phyloP scores from a whole-genome alignment of 2,329 filamentous ascomycete genomes.

The Sclerotinia borealis region DNA sequence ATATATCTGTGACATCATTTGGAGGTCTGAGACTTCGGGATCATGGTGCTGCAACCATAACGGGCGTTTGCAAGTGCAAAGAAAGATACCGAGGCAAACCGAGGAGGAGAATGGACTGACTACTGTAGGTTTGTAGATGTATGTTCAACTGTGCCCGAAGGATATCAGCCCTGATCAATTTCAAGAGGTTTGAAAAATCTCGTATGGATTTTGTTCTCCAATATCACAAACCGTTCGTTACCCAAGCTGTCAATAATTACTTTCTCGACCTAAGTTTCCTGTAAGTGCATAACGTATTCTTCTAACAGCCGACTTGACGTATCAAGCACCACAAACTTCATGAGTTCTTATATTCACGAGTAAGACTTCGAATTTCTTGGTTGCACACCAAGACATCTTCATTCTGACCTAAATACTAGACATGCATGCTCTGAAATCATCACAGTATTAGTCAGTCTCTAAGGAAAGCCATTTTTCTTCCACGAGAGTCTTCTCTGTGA shows the following conservation, averaged over 20 bases:
- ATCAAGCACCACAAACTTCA: background rate
- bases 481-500: background rate
- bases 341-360: background rate
- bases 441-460: background rate
- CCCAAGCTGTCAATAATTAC: too few species aligned
- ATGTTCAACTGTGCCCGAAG: background rate
- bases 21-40: background rate
- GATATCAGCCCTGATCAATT: background rate
- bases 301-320: too few species aligned
- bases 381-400: too few species aligned
- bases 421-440: background rate
- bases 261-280: too few species aligned
- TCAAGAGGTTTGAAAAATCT: background rate
- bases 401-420: background rate
- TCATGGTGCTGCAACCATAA: background rate
- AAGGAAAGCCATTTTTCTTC: background rate
- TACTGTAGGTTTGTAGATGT: too few species aligned
- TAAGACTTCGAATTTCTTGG: background rate
- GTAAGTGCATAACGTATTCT: too few species aligned
- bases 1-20: background rate
- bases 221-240: too few species aligned
- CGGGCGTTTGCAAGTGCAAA: background rate
- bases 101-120: rapidly evolving
- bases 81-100: background rate
- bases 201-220: rapidly evolving